Base-by-base conservation (phyloP, 495 filamentous ascomycete genomes). In the Evansstolkia leycettana region DNA sequence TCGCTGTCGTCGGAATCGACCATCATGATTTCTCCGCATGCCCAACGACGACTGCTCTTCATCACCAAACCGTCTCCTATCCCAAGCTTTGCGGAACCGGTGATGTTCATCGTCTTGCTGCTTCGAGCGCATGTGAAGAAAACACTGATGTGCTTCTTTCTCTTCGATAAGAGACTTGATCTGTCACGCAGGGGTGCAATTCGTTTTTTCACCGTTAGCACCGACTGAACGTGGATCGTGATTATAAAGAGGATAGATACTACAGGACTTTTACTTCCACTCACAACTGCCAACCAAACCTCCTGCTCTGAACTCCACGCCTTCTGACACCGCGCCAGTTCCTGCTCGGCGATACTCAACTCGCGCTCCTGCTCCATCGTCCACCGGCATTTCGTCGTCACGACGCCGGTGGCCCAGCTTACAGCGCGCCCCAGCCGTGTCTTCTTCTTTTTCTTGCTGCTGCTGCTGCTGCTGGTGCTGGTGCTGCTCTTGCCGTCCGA, bases 231-330 rank as follows among this genome's bases (percentile, higher is more conserved):
- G n/a, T n/a, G n/a, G n/a, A n/a, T n/a, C n/a, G n/a, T n/a, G 20
- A 13, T 34, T 12, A 12, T 17, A n/a, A 40, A 18, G 34, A 26
- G 7, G 11, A 28, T 25, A 2, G 20, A 26, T 25, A 31, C n/a
- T n/a, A n/a, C n/a, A 36, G n/a, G n/a, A n/a, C n/a, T n/a, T n/a
- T n/a, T n/a, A n/a, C n/a, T n/a, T n/a, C n/a, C 8, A 52, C 58
- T 40, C 52, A 64, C 60, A 58, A 53, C 47, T 14, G 43, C 36
- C 33, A 64, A 31, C 60, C 60, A 64, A 2, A 64, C 12, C 28
- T 64, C 60, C 35, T 64, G 60, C 35, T 64, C 58, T 1, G 60
- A 64, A 34, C 56, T 62, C 60, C 60, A 64, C 3, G 60, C 58
- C 33, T 55, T 64, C 34, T 64, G 60, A 42, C 60, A 64, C 27